Conservation (phyloP, 108 stramenopile genomes). For the Skeletonema grethae region DNA sequence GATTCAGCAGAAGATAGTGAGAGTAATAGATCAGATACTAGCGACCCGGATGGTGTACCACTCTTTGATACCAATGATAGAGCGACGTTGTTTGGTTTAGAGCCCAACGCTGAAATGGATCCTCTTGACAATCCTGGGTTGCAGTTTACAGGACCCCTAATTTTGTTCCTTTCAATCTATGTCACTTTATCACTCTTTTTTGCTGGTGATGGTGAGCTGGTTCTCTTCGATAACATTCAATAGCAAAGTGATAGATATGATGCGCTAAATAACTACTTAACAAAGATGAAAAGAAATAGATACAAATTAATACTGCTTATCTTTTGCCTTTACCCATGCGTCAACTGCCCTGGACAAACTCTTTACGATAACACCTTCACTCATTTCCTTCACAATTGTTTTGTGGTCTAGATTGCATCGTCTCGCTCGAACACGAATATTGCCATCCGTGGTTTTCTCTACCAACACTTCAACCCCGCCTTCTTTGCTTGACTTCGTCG, state of each 20-base stretch:
- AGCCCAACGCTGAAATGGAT: conserved; percentile 39
- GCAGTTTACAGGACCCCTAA: conserved; percentile 35
- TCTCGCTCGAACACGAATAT: conserved; percentile 72
- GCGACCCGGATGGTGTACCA: conserved; percentile 20
- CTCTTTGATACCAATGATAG: conserved; percentile 19
- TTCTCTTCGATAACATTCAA: conserved; percentile 7
- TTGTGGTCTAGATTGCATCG: conserved; percentile 78
- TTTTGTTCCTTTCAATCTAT: conserved; percentile 30
- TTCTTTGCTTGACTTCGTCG: conserved; percentile 44
- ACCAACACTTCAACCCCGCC: conserved; percentile 81
- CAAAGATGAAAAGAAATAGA: neutral
- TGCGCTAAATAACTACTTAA: neutral
- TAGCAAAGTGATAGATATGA: neutral
- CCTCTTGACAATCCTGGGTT: conserved; percentile 35
- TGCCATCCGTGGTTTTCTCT: conserved; percentile 53
- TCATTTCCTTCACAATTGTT: conserved; percentile 77
- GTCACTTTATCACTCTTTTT: conserved; percentile 27
- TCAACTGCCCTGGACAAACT: conserved; percentile 63
- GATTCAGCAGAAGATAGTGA: conserved; percentile 7
- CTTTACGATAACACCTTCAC: conserved; percentile 72
- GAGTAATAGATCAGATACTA: neutral
- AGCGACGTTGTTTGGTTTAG: conserved; percentile 41
- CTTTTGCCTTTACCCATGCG: conserved; percentile 51
- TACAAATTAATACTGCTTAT: neutral
- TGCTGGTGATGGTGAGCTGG: conserved; percentile 10